Percentiles rank a stretch among this genome's conserved stretches.
phyloP scores from a whole-genome alignment of 2,329 filamentous ascomycete species.

The Juglanconis juglandina region DNA sequence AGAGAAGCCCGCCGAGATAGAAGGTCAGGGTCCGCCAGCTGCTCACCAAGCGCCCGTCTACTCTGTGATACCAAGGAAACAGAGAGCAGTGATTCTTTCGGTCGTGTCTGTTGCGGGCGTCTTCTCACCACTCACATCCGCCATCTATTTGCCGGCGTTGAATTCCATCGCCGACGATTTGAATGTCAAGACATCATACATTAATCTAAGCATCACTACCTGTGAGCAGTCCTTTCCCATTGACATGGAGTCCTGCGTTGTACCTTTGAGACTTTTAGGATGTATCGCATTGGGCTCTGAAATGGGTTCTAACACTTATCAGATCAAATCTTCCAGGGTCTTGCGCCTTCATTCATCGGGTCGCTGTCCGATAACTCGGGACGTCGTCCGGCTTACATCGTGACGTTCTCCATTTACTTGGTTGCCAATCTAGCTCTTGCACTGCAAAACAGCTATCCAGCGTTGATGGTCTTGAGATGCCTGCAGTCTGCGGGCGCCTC shows the following conservation, averaged over 20 bases:
- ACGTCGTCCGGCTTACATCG: constrained; percentile 35
- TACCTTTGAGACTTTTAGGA: constrained; percentile 4
- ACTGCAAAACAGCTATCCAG: constrained; percentile 37
- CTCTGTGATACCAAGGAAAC: constrained; percentile 6
- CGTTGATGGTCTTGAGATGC: constrained; percentile 47
- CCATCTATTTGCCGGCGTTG: constrained; percentile 39
- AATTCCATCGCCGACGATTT: constrained; percentile 38
- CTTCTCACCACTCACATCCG: constrained; percentile 10
- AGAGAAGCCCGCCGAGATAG: not conserved
- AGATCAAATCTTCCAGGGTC: constrained; percentile 15
- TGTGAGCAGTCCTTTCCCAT: constrained; percentile 30
- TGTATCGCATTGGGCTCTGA: not conserved
- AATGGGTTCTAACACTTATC: not conserved
- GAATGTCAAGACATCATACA: constrained; percentile 34
- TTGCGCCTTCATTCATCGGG: constrained; percentile 36
- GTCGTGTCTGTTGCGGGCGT: constrained; percentile 1
- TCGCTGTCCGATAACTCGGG: constrained; percentile 24
- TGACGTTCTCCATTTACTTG: constrained; percentile 34
- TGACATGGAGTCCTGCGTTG: not conserved
- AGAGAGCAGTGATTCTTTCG: constrained; percentile 1
- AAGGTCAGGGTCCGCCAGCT: not conserved
- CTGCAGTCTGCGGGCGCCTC: constrained; percentile 36
- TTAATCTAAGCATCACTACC: constrained; percentile 46
- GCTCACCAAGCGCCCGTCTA: not conserved
- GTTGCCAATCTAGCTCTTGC: constrained; percentile 35